These are phyloP conservation scores for Edaphochlamys debaryana DNA, from an alignment of 139 green algal species.

Conservation along the genomic window DNA sequence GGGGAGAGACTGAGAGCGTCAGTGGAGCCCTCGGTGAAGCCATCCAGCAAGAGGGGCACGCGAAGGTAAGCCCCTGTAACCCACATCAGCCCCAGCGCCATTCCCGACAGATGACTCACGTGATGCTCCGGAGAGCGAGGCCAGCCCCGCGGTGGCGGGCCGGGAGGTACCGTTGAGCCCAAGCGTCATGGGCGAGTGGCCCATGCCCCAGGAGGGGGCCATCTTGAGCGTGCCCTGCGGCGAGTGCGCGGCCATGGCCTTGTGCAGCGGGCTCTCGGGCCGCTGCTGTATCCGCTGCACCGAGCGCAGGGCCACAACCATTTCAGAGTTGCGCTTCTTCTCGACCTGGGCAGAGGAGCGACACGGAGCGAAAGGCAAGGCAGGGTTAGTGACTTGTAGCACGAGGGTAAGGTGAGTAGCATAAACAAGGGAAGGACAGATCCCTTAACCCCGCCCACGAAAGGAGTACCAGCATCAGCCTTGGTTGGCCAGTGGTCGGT, in stretches of 20 bases:
- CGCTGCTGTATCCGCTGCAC: conserved; percentile 43
- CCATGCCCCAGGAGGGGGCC: conserved; percentile 13
- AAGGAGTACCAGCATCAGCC: no score
- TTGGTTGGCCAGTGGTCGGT: no score
- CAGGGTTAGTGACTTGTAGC: no score
- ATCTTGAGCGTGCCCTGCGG: conserved; percentile 24
- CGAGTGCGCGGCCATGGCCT: conserved; percentile 28
- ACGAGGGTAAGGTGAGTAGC: no score
- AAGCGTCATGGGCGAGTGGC: background rate
- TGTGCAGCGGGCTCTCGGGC: conserved; percentile 32
- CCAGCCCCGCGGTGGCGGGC: conserved; percentile 29
- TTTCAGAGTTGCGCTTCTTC: conserved; percentile 50
- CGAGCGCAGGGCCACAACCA: conserved; percentile 47
- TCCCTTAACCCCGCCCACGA: no score
- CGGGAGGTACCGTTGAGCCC: background rate
- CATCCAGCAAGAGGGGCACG: no score
- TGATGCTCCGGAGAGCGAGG: background rate
- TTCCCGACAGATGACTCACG: background rate
- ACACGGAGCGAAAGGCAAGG: no score
- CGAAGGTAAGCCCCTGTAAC: no score
- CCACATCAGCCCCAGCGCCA: background rate
- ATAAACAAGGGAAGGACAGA: no score
- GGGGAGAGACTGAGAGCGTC: no score
- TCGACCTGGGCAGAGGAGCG: conserved; percentile 29
- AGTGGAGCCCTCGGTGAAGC: no score